Percentiles rank a stretch among this genome's conserved stretches.
Evolutionary conservation across 306 rosid species (phyloP).

Genomic region (Pueraria montana): DNA sequence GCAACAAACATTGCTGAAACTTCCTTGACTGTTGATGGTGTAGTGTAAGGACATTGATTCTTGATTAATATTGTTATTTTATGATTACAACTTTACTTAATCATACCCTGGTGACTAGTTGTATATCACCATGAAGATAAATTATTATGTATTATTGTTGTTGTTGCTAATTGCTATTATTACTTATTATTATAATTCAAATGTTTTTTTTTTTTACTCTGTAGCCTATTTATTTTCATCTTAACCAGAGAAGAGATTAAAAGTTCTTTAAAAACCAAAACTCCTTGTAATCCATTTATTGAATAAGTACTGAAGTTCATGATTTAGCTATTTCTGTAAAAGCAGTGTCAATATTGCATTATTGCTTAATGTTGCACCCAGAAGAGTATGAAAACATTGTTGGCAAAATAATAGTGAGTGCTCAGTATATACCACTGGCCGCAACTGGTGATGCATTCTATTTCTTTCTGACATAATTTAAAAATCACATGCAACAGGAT

Average conservation of each 20-base stretch:
- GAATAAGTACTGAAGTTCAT: conserved; percentile 17
- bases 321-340: conserved; percentile 33
- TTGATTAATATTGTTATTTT: conserved; percentile 41
- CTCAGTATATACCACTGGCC: conserved; percentile 19
- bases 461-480: conserved; percentile 41
- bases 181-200: conserved; percentile 18
- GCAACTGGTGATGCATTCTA: conserved; percentile 1
- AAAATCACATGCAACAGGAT: conserved; percentile 15
- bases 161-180: conserved; percentile 28
- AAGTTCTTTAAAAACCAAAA: conserved; percentile 27
- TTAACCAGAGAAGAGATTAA: conserved; percentile 14
- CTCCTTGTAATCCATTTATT: conserved; percentile 26
- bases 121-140: conserved; percentile 4
- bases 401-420: conserved; percentile 28
- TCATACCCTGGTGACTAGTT: background rate
- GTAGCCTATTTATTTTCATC: conserved; percentile 33
- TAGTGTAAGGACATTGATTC: conserved; percentile 76
- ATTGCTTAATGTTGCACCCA: conserved; percentile 21
- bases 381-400: conserved; percentile 25
- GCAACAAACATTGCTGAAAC: conserved; percentile 99
- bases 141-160: conserved; percentile 21
- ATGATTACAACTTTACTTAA: conserved; percentile 19
- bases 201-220: conserved; percentile 2
- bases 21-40: conserved; percentile 98
- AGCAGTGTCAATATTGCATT: conserved; percentile 29